These are phyloP conservation scores for Brassica carinata DNA, from an alignment of 345 rosid species.

Conservation along the genomic window DNA sequence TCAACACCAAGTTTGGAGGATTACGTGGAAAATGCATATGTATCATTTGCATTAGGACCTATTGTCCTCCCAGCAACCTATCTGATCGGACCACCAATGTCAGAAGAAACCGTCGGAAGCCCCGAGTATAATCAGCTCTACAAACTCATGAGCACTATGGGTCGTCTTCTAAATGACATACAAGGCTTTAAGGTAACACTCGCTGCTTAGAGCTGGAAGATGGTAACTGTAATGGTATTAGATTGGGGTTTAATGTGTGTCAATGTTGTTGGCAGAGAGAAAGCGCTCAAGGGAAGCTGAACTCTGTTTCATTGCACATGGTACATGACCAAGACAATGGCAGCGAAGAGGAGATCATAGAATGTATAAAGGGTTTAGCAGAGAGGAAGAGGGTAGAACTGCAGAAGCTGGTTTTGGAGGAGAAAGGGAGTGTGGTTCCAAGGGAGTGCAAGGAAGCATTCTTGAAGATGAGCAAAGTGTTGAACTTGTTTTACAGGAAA, in stretches of 20 bases:
- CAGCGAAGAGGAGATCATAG: conserved; percentile 48
- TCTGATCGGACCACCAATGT: conserved; percentile 68
- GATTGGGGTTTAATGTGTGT: background rate
- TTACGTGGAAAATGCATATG: conserved; percentile 66
- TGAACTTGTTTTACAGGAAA: conserved; percentile 69
- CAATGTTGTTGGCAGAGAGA: conserved; percentile 59
- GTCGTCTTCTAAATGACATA: conserved; percentile 84
- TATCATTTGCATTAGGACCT: conserved; percentile 86
- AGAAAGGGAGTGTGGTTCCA: conserved; percentile 55
- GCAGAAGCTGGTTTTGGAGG: conserved; percentile 57
- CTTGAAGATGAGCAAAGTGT: conserved; percentile 75
- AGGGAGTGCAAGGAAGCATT: conserved; percentile 73
- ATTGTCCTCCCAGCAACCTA: conserved; percentile 78
- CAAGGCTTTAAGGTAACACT: conserved; percentile 60
- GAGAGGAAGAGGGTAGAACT: conserved; percentile 49
- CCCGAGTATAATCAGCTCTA: conserved; percentile 48
- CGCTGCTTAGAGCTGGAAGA: conserved; percentile 4
- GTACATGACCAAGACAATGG: conserved; percentile 34
- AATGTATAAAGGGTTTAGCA: conserved; percentile 40
- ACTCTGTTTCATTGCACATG: conserved; percentile 63
- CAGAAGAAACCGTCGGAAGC: conserved; percentile 48
- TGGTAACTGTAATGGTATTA: conserved; percentile 3
- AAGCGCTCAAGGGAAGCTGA: conserved; percentile 68
- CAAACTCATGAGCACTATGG: conserved; percentile 69
- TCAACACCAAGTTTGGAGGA: conserved; percentile 62